Percentiles rank a stretch among this genome's conserved stretches.
phyloP scores from a whole-genome alignment of 495 filamentous ascomycete species.

The Penicillium subrubescens region DNA sequence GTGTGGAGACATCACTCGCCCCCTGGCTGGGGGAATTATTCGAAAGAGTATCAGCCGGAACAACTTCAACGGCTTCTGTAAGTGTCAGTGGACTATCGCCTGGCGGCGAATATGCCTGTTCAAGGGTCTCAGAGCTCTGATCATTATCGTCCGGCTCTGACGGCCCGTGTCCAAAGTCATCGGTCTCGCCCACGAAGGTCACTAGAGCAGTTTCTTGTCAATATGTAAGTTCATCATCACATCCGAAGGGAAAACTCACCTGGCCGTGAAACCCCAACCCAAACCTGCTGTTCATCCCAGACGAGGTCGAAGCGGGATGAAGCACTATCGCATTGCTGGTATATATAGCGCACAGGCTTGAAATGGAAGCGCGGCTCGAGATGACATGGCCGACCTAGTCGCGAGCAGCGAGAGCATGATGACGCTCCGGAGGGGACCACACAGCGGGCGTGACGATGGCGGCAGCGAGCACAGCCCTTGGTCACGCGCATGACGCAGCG shows the following conservation, averaged over 20 bases:
- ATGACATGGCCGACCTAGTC: constrained; percentile 36
- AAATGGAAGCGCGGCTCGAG: constrained; percentile 44
- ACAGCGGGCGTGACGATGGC: constrained; percentile 45
- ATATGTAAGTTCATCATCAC: neutral
- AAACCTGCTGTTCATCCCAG: constrained; percentile 38
- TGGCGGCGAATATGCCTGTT: neutral
- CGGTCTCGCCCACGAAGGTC: constrained; percentile 35
- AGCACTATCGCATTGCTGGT: constrained; percentile 33
- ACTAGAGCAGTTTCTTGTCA: constrained; percentile 16
- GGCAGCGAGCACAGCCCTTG: constrained; percentile 43
- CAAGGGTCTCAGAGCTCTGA: neutral
- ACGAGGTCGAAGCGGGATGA: constrained; percentile 36
- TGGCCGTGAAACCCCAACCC: constrained; percentile 35
- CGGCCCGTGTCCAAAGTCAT: constrained; percentile 4
- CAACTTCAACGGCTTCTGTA: neutral
- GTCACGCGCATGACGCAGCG: constrained; percentile 36
- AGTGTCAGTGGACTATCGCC: neutral
- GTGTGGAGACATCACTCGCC: constrained; percentile 4
- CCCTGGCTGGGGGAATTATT: neutral
- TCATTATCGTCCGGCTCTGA: neutral
- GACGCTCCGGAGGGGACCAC: constrained; percentile 33
- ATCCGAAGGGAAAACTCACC: constrained; percentile 24
- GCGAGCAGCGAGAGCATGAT: constrained; percentile 37
- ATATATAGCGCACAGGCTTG: constrained; percentile 39
- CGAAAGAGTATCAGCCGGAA: neutral